Conservation (phyloP, 129 eudicot species). For the Artemisia tridentata region DNA sequence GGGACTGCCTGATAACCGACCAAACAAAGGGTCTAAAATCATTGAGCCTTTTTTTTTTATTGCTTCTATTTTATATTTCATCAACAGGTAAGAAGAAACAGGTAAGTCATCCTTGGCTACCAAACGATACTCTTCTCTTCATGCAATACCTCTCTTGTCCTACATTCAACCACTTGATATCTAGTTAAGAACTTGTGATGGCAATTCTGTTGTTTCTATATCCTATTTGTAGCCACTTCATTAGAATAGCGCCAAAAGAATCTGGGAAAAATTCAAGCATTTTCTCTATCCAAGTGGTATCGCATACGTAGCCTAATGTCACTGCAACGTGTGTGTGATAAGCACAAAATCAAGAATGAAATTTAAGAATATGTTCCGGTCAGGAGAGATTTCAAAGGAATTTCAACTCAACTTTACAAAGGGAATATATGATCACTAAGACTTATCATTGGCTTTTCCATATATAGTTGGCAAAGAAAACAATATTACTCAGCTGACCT, state of each 20-base stretch:
- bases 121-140: conserved; percentile 44
- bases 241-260: conserved; percentile 13
- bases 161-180: conserved; percentile 22
- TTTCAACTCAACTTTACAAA: conserved; percentile 16
- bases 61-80: too few relatives aligned
- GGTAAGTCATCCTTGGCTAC: conserved; percentile 85
- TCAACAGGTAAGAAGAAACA: conserved; percentile 30
- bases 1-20: conserved; percentile 46
- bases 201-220: conserved; percentile 5
- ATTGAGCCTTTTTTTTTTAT: conserved; percentile 11
- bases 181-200: background rate
- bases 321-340: background rate
- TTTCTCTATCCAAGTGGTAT: conserved; percentile 8
- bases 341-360: background rate
- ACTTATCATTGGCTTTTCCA: background rate
- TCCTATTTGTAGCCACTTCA: conserved; percentile 22
- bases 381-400: conserved; percentile 12
- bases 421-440: background rate
- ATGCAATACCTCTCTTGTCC: conserved; percentile 42
- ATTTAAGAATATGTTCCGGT: conserved; percentile 14
- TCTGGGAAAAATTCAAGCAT: background rate
- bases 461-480: background rate
- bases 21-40: conserved; percentile 6
- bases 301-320: background rate
- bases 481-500: too few relatives aligned